Base-by-base conservation (phyloP, 768 basidiomycete species). In the Phylloporus sp. region DNA sequence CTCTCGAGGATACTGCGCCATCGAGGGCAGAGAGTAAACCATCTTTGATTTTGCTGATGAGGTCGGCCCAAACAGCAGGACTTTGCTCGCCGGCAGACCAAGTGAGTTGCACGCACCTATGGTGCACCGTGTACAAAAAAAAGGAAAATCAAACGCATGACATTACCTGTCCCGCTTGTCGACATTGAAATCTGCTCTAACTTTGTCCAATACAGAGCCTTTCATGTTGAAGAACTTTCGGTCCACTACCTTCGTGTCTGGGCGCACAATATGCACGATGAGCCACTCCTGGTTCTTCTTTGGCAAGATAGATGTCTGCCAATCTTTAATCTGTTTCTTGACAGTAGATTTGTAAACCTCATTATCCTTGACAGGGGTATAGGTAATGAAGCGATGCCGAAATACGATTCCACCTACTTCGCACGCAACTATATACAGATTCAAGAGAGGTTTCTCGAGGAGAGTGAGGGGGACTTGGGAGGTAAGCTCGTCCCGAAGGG, bases 261-360 rank as follows among this genome's bases (percentile, higher is more conserved):
- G 84, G 38, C 84, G 79, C 41, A 91, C 81, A 43, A 97, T 80
- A 58, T 97, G 88, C 7, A 95, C 75, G 54, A 98, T 87, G 49
- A 97, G 73, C 89, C 95, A 97, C 71, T 97, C 95, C 66, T 94
- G 91, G 61, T 89, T 84, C 71, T 85, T 93, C 57, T 85, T 77
- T 40, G 81, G 70, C 23, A 76, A 70, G 32, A 92, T 73, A 2
- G 76, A 66, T 3, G 76, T 74, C 52, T 91, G 86, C 97, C 97
- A 99, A 53, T 97, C 93, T 59, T 90, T 89, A 57, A 98, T 88
- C 66, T 95, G 91, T 56, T 85, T 88, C 64, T 85, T 87, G 18
- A 88, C 78, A 0, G 80, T 77, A 23, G 76, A 77, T 61, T 85
- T 86, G 75, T 99, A 99, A 4, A 76, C 73, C 42, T 98, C 84